Base-by-base conservation (phyloP, 2,329 filamentous ascomycete genomes). In the Xylaria sp. region DNA sequence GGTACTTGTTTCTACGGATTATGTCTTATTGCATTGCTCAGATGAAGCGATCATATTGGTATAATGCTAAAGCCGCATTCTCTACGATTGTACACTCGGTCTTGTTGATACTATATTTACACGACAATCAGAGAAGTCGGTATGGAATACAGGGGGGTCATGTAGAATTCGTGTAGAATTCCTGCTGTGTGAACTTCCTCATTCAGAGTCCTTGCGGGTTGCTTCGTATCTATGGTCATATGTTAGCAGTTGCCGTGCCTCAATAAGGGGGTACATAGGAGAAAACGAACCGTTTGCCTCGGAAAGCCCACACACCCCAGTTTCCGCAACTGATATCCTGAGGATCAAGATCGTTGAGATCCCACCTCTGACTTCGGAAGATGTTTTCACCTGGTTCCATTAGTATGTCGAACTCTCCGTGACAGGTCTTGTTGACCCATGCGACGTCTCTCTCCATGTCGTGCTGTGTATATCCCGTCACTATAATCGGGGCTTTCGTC, bases 281-380 rank as follows among this genome's bases (percentile, higher is more conserved):
- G 39, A 42, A 53, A 11, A 75, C 84, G 68, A 83, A 97, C 85
- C 93, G 89, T 85, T 99, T 99, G 68, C 94, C 94, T 76, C 94
- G 85, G 79, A 99, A 99, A 11, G 89, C 92, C 91, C 95, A 99
- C 1, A 96, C 80, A 9, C 94, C 94, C 91, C 92, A 99, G 75
- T 99, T 99, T 58, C 94, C 93, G 70, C 91, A 95, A 68, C 88
- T 96, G 63, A 97, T 80, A 74, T 97, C 94, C 71, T 95, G 90
- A 5, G 93, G 92, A 73, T 97, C 94, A 65, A 94, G 78, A 71
- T 99, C 95, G 71, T 99, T 97, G 70, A 99, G 75, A 76, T 99
- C 95, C 95, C 95, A 99, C 69, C 93, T 82, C 72, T 97, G 76
- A 77, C 94, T 99, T 70, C 93, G 84, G 79, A 99, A 99, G 13